Conservation (phyloP, 2,329 filamentous ascomycete species). For the Aspergillaceae sp. region DNA sequence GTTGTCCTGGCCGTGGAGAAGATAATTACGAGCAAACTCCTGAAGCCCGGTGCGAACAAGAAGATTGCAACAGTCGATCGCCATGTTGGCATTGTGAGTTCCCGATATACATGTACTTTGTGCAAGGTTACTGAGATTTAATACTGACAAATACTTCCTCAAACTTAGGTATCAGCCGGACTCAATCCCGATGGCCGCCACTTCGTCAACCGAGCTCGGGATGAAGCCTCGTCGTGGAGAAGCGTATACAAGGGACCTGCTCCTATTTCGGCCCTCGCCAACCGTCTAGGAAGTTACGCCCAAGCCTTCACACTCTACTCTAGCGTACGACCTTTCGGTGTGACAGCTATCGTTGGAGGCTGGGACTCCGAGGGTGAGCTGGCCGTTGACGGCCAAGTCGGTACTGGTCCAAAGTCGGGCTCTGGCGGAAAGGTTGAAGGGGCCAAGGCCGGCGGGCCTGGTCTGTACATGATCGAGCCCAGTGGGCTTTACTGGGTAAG, state of each 20-base stretch:
- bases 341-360: constrained; percentile 87
- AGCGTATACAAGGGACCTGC: constrained; percentile 92
- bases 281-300: constrained; percentile 89
- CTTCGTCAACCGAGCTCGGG: constrained; percentile 87
- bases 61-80: constrained; percentile 90
- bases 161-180: constrained; percentile 72
- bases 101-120: background rate
- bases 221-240: constrained; percentile 88
- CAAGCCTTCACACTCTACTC: constrained; percentile 98
- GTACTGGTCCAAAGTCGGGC: constrained; percentile 66
- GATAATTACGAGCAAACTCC: constrained; percentile 86
- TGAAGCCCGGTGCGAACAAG: constrained; percentile 94
- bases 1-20: constrained; percentile 96
- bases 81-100: constrained; percentile 80
- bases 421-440: constrained; percentile 73
- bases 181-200: constrained; percentile 92
- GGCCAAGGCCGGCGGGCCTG: constrained; percentile 77
- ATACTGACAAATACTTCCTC: constrained; percentile 1
- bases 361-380: constrained; percentile 84
- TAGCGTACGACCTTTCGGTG: constrained; percentile 90
- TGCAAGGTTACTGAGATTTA: background rate
- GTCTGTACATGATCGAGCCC: constrained; percentile 97
- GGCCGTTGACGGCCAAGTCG: constrained; percentile 84
- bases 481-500: constrained; percentile 86
- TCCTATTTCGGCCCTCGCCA: constrained; percentile 75